A percentile compares a stretch with the other conserved stretches of the same genome.
These are phyloP conservation scores for Solanum etuberosum DNA, from an alignment of 257 asterid genomes.

Conservation along the genomic window DNA sequence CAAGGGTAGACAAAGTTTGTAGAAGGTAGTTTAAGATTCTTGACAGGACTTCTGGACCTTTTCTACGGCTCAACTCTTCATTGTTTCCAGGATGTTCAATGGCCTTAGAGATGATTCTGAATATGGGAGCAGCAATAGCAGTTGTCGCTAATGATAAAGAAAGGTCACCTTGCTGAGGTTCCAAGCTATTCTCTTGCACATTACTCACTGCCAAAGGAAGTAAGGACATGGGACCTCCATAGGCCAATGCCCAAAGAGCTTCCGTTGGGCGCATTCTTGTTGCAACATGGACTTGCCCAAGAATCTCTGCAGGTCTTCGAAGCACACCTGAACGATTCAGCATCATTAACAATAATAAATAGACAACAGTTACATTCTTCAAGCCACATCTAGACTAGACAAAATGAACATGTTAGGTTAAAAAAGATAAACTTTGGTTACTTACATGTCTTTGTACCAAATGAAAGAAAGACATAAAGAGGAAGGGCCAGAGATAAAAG, in stretches of 20 bases:
- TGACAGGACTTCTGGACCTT: conserved; percentile 94
- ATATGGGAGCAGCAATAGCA: conserved; percentile 83
- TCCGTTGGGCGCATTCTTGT: conserved; percentile 85
- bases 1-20: conserved; percentile 64
- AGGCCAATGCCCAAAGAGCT: conserved; percentile 95
- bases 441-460: not conserved
- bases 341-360: not conserved
- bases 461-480: not conserved
- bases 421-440: not conserved
- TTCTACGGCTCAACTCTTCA: conserved; percentile 78
- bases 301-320: conserved; percentile 97
- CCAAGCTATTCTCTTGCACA: conserved; percentile 73
- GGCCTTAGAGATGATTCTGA: conserved; percentile 88
- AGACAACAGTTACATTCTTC: not conserved
- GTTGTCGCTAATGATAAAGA: conserved; percentile 64
- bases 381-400: not conserved
- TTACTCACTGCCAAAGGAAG: conserved; percentile 84
- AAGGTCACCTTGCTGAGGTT: conserved; percentile 65
- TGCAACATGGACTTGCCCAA: conserved; percentile 98
- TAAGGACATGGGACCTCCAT: conserved; percentile 91
- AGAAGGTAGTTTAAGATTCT: conserved; percentile 83
- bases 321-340: conserved; percentile 49
- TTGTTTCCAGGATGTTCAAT: conserved; percentile 80
- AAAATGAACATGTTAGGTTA: not conserved
- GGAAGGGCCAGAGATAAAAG: not conserved